Evolutionary conservation across 768 basidiomycete species (phyloP), one percentile per base, ranked within the genome.

Genomic region (Trametes cingulata): DNA sequence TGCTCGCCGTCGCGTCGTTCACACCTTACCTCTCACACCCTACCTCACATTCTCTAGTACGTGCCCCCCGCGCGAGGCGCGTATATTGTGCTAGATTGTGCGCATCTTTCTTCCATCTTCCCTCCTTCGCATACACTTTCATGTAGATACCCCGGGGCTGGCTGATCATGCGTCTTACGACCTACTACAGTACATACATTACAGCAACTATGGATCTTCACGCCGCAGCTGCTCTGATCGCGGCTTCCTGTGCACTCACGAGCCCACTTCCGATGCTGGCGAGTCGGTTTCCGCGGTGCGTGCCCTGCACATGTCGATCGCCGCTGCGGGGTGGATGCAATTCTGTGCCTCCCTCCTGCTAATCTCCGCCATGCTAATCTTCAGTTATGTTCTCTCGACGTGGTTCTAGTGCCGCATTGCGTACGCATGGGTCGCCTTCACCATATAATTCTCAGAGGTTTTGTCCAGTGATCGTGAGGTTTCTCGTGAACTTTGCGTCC

Each of bases 361-460:
- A 51, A 52, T 52, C 58, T 51, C 51, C 57, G 57, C 19, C 48
- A 10, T 52, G 50, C 39, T 47, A 52, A 59, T 59, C 58, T 59
- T 6, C 22, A 5, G 57, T 3, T 29, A 19, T 9, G 13, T 27
- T 1, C 17, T 22, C 20, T 17, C 36, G 42, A 25, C 15, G n/a
- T 13, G 9, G 24, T 57, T 49, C 47, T 57, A 56, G 55, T 20
- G 55, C 55, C 46, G 45, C 55, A 36, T 42, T 49, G 56, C 42
- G 25, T 27, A 39, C 56, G 47, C 56, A 25, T 35, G 56, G 56
- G 14, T n/a, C 19, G 20, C 22, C 19, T 14, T 10, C 29, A 33
- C 10, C 4, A 33, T 33, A 33, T 33, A 33, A 4, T 33, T 33
- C 29, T n/a, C n/a, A n/a, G n/a, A n/a, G n/a, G n/a, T n/a, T n/a